Conservation (phyloP, 306 rosid species). For the Dalbergia oliveri region DNA sequence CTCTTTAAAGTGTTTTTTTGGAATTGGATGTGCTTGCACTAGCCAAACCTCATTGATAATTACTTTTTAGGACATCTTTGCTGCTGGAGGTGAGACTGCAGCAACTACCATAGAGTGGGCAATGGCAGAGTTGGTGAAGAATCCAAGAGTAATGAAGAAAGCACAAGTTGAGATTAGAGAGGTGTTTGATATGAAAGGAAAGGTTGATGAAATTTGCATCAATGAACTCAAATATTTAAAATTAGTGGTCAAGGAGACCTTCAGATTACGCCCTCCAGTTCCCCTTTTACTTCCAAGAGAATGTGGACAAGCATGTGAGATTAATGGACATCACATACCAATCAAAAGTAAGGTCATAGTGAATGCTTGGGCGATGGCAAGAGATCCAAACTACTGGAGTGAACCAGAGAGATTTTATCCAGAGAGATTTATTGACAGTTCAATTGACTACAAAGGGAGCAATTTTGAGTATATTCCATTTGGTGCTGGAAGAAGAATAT, state of each 20-base stretch:
- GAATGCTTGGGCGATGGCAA: not conserved
- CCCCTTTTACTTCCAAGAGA: not conserved
- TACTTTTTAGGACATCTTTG: not conserved
- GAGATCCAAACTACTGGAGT: not conserved
- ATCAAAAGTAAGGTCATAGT: not conserved
- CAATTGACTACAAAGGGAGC: not conserved
- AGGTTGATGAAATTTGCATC: not conserved
- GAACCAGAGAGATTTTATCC: not conserved
- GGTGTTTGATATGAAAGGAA: not conserved
- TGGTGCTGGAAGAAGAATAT: not conserved
- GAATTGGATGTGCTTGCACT: not conserved
- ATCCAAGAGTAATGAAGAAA: not conserved
- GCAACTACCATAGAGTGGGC: not conserved
- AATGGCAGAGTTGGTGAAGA: not conserved
- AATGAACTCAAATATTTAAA: not conserved
- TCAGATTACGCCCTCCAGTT: not conserved
- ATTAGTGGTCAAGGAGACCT: not conserved
- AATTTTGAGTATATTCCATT: not conserved
- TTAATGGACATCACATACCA: not conserved
- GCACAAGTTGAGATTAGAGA: not conserved
- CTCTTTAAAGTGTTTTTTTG: not conserved
- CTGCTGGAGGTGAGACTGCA: not conserved
- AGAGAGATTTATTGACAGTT: not conserved
- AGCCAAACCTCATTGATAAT: not conserved
- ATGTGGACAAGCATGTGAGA: not conserved